Conservation (phyloP, 352 stramenopile species). For the Thraustotheca clavata region DNA sequence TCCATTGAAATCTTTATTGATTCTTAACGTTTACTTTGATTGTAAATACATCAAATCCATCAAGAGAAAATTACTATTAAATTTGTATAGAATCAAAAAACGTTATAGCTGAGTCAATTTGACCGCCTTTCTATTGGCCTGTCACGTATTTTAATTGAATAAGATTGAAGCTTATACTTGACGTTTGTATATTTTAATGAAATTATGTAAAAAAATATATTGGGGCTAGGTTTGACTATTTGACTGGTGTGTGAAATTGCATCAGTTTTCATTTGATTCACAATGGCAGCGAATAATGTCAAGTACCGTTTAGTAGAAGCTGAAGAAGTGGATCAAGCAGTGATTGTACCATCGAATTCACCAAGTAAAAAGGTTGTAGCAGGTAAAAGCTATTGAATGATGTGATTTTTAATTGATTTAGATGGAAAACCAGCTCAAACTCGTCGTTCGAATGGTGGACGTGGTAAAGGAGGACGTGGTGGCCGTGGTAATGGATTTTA, state of each 20-base stretch:
- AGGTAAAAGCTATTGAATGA: background rate
- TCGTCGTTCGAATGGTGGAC: slow-evolving; percentile 20
- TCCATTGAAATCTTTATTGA: too few relatives aligned
- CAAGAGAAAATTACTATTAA: too few relatives aligned
- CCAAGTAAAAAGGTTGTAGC: slow-evolving; percentile 25
- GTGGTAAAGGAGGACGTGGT: slow-evolving; percentile 26
- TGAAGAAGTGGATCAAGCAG: slow-evolving; percentile 54
- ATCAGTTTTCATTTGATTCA: background rate
- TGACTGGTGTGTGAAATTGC: slow-evolving; percentile 17
- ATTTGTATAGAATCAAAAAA: too few relatives aligned
- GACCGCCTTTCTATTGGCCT: too few relatives aligned
- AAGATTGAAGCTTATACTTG: background rate
- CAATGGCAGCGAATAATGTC: slow-evolving; percentile 27
- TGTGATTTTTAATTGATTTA: background rate
- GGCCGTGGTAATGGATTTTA: slow-evolving; percentile 40
- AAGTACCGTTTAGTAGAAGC: slow-evolving; percentile 81
- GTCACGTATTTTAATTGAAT: background rate
- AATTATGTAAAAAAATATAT: background rate
- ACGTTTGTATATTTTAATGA: background rate
- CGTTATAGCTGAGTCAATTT: too few relatives aligned
- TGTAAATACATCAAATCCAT: too few relatives aligned
- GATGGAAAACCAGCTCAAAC: slow-evolving; percentile 13
- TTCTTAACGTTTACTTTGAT: too few relatives aligned
- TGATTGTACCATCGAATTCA: slow-evolving; percentile 1
- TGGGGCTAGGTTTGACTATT: slow-evolving; percentile 17